Base-by-base conservation (phyloP, 2,329 filamentous ascomycete genomes). In the Lecanosticta acicola region DNA sequence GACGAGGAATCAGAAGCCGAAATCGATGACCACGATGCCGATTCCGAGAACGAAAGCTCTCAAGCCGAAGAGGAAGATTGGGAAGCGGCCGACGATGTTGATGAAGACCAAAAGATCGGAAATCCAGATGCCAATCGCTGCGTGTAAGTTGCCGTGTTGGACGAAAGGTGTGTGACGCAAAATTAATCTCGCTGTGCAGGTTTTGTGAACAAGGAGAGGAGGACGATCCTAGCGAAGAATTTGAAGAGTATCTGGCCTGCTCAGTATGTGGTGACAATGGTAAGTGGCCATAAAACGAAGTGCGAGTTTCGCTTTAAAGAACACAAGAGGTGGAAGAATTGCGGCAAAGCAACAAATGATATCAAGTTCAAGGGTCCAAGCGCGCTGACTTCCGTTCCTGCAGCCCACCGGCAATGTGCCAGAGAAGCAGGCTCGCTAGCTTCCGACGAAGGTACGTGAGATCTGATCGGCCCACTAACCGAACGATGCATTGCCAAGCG, bases 361-460 rank as follows among this genome's bases (percentile, higher is more conserved):
- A 53, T 53, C 47, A 56, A 51, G 41, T 54, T 56, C 54, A 56
- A 60, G 63, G 63, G 60, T 61, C 64, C 62, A 63, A 59, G 54
- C 54, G 46, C 51, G 61, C 72, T 71, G 68, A 72, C 68, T 66
- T 64, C 61, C 68, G 66, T 68, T 60, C 63, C 64, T 72, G 64
- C 72, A 95, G 91, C 89, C 61, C 91, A 97, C 73, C 83, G 85
- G 66, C 85, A 93, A 77, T 96, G 91, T 70, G 90, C 88, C 48
- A 81, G 84, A 62, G 79, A 85, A 64, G 79, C 80, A 64, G 78
- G 78, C 48, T 79, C 79, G 53, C 70, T 86, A 59, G 71, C 71
- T 57, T 69, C 75, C 53, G 77, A 80, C 50, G 77, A 83, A 66
- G 78, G 86, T 89, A 76, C 66, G 76, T 63, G 51, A 56, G 39